Percentiles rank a stretch among this genome's conserved stretches.
phyloP scores from a whole-genome alignment of 805 yeast species.

The Suhomyces sp. region DNA sequence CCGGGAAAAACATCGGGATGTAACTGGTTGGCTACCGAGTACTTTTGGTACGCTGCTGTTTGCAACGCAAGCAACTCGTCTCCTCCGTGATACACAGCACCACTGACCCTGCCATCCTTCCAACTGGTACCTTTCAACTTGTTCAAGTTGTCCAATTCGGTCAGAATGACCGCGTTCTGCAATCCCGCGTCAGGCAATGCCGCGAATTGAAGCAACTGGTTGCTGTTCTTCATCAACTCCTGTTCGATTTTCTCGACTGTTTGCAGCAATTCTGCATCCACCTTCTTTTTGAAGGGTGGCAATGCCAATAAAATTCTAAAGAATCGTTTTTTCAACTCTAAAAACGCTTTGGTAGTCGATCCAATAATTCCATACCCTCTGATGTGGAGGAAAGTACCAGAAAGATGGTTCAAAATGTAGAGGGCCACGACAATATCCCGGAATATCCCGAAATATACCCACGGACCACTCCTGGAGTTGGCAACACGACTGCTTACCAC shows the following conservation, averaged over 20 bases:
- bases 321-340: conserved; percentile 5
- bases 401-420: conserved; percentile 12
- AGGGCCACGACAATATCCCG: conserved; percentile 20
- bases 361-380: conserved; percentile 17
- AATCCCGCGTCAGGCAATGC: conserved; percentile 63
- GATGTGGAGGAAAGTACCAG: conserved; percentile 10
- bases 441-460: not conserved
- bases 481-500: not conserved
- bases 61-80: conserved; percentile 71
- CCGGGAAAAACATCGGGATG: conserved; percentile 98
- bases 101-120: conserved; percentile 84
- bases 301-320: conserved; percentile 25
- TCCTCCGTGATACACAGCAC: conserved; percentile 97
- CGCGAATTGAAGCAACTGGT: conserved; percentile 41
- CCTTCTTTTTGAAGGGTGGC: conserved; percentile 54
- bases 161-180: conserved; percentile 41
- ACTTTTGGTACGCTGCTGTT: conserved; percentile 69
- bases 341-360: not conserved
- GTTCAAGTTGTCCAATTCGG: conserved; percentile 50
- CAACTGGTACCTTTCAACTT: conserved; percentile 68
- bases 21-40: conserved; percentile 86
- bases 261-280: conserved; percentile 56
- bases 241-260: conserved; percentile 51
- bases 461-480: not conserved
- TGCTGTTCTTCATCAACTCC: conserved; percentile 55